Evolutionary conservation across 108 stramenopile genomes (phyloP).

Genomic region (Nannochloropsis oceanica): DNA sequence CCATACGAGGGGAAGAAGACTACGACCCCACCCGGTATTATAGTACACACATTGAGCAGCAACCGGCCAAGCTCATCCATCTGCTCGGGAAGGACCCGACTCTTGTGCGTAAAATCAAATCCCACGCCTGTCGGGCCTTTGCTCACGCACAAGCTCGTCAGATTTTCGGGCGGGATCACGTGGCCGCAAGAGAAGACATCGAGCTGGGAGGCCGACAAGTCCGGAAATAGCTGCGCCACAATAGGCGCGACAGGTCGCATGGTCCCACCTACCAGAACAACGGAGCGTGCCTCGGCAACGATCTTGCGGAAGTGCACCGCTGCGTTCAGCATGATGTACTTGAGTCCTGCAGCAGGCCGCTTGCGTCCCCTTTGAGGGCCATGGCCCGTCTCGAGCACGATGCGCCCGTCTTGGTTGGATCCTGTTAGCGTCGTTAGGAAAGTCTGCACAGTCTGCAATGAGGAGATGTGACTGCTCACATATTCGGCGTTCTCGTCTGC

Average conservation of each 20-base stretch:
- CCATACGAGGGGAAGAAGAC: slow-evolving; percentile 83
- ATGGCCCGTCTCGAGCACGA: not conserved
- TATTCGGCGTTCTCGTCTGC: not conserved
- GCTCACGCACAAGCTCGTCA: slow-evolving; percentile 27
- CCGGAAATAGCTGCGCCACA: slow-evolving; percentile 61
- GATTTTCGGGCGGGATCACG: slow-evolving; percentile 58
- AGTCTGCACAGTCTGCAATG: slow-evolving; percentile 14
- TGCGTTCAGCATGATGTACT: slow-evolving; percentile 74
- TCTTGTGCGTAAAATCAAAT: slow-evolving; percentile 69
- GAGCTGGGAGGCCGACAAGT: slow-evolving; percentile 1
- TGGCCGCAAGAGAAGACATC: slow-evolving; percentile 83
- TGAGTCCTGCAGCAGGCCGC: slow-evolving; percentile 16
- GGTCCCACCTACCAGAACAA: slow-evolving; percentile 91
- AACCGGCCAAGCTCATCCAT: slow-evolving; percentile 63
- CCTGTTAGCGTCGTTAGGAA: slow-evolving; percentile 22
- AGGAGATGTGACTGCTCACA: slow-evolving; percentile 27
- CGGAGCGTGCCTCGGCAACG: slow-evolving; percentile 59
- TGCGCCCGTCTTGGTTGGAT: not conserved
- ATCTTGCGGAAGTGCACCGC: slow-evolving; percentile 57
- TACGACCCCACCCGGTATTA: slow-evolving; percentile 71
- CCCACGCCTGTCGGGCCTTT: slow-evolving; percentile 40
- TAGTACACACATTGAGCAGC: slow-evolving; percentile 47
- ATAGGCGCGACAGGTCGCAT: slow-evolving; percentile 73
- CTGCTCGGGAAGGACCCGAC: slow-evolving; percentile 40
- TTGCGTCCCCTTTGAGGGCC: not conserved